Evolutionary conservation across 2,329 filamentous ascomycete species (phyloP).

Genomic region (Alternaria alternata): DNA sequence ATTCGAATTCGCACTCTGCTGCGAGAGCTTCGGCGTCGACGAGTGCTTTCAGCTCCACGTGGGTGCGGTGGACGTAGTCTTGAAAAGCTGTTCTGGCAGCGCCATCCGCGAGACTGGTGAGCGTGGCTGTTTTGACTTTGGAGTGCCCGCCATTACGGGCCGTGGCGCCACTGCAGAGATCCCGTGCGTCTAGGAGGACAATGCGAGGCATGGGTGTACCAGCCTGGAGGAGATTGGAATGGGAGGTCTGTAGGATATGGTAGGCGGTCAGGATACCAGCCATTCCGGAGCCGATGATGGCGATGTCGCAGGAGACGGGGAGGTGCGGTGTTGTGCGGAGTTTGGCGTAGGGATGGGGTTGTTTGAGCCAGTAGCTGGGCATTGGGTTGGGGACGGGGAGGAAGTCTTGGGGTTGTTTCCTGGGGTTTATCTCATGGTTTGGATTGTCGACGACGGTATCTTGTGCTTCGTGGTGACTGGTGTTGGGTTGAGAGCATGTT

Average conservation of each 20-base stretch:
- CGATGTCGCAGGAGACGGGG: background rate
- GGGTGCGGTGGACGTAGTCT: too few species aligned
- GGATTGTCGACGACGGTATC: too few species aligned
- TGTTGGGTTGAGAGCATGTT: background rate
- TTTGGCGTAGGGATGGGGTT: slow-evolving; percentile 38
- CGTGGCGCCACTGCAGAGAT: background rate
- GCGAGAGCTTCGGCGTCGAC: background rate
- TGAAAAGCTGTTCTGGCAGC: too few species aligned
- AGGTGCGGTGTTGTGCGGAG: slow-evolving; percentile 36
- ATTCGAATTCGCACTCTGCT: background rate
- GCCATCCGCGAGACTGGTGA: too few species aligned
- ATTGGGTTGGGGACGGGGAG: slow-evolving; percentile 45
- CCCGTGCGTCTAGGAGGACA: background rate
- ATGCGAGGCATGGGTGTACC: background rate
- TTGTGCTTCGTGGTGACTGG: background rate
- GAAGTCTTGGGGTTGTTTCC: slow-evolving; percentile 16
- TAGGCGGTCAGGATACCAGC: background rate
- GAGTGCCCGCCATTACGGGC: background rate
- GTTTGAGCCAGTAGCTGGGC: slow-evolving; percentile 49
- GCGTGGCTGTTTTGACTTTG: too few species aligned
- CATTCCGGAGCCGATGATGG: background rate
- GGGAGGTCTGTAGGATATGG: background rate
- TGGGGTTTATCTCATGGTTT: background rate
- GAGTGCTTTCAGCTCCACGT: too few species aligned
- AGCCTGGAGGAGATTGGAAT: background rate